Percentiles rank a stretch among this genome's conserved stretches.
phyloP scores from a whole-genome alignment of 2,329 filamentous ascomycete species.

The Ceratocystis cacaofunesta region DNA sequence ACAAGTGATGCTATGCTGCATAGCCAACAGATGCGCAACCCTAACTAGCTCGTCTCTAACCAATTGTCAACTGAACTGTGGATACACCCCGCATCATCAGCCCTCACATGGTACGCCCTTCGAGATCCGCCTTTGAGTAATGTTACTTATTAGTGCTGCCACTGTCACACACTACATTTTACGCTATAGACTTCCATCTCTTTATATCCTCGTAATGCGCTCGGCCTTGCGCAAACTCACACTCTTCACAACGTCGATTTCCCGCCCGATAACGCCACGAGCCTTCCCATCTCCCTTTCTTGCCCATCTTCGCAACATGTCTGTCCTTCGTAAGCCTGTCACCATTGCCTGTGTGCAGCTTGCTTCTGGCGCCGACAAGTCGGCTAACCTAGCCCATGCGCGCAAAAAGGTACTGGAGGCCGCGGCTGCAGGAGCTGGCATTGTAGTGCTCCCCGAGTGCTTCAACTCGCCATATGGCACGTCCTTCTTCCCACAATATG shows the following conservation, averaged over 20 bases:
- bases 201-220: background rate
- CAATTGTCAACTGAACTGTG: background rate
- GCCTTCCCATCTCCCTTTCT: constrained; percentile 2
- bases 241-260: constrained; percentile 2
- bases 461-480: constrained; percentile 98
- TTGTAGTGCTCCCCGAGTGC: constrained; percentile 91
- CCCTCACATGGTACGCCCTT: background rate
- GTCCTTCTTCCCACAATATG: constrained; percentile 78
- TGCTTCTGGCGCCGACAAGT: constrained; percentile 67
- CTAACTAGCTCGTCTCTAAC: no score
- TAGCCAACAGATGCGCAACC: no score
- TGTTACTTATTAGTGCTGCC: background rate
- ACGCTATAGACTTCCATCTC: background rate
- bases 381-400: constrained; percentile 67
- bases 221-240: constrained; percentile 1
- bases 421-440: constrained; percentile 56
- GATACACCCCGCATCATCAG: background rate
- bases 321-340: constrained; percentile 53
- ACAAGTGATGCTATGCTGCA: no score
- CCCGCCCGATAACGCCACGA: background rate
- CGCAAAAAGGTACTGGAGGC: constrained; percentile 72
- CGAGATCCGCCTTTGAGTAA: background rate
- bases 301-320: constrained; percentile 25
- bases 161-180: background rate
- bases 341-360: constrained; percentile 74